Evolutionary conservation across 768 basidiomycete species (phyloP).

Genomic region (Boletus edulis): DNA sequence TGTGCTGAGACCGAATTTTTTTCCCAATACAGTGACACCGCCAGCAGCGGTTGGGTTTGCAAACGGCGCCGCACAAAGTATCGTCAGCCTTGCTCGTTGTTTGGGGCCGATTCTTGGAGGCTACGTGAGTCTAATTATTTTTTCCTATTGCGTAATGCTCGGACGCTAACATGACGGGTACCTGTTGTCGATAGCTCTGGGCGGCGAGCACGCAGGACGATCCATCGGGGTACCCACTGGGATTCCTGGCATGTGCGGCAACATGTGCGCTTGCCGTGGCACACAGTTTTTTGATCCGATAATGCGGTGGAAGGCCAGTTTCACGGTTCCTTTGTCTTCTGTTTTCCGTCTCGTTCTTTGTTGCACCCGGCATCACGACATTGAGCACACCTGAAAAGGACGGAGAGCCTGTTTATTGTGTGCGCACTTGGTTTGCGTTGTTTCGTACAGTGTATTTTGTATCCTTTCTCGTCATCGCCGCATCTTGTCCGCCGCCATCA

Average conservation of each 20-base stretch:
- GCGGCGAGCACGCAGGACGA: slow-evolving; percentile 63
- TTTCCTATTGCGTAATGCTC: not conserved
- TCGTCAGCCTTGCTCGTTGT: slow-evolving; percentile 91
- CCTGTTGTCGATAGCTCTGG: slow-evolving; percentile 55
- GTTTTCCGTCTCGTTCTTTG: not conserved
- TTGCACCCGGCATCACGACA: not conserved
- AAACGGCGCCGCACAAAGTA: slow-evolving; percentile 95
- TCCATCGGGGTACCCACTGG: slow-evolving; percentile 71
- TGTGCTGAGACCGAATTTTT: not conserved
- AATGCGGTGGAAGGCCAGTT: slow-evolving; percentile 41
- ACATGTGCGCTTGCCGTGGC: slow-evolving; percentile 61
- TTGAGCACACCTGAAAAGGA: not conserved
- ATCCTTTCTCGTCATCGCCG: not conserved
- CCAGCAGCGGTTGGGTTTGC: slow-evolving; percentile 86
- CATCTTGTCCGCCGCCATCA: not conserved
- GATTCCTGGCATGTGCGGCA: slow-evolving; percentile 65
- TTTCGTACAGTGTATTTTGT: not conserved
- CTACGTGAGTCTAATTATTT: slow-evolving; percentile 45
- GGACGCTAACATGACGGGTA: not conserved
- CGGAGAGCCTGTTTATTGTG: not conserved
- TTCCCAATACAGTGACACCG: slow-evolving; percentile 69
- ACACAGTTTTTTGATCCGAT: slow-evolving; percentile 77
- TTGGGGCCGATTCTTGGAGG: slow-evolving; percentile 84
- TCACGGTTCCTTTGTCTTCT: not conserved
- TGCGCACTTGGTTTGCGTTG: not conserved